phyloP scores from a whole-genome alignment of 2,329 filamentous ascomycete genomes.

The Alternaria brassicicola region DNA sequence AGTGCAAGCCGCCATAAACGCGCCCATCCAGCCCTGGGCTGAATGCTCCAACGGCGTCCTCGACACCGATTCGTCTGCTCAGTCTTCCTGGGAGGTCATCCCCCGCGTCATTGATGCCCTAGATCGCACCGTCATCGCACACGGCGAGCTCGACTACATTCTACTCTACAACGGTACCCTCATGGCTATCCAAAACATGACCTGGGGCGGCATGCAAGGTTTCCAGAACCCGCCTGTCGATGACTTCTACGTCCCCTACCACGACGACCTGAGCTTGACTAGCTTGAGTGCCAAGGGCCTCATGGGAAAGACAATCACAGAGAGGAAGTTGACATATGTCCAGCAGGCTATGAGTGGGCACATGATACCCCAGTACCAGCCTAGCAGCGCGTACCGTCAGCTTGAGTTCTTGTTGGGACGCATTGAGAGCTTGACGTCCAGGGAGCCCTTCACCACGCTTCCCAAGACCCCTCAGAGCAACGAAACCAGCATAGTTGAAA shows the following conservation, averaged over 20 bases:
- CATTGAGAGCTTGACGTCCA: slow-evolving; percentile 61
- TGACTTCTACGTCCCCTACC: slow-evolving; percentile 73
- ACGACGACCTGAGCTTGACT: slow-evolving; percentile 54
- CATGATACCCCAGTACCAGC: slow-evolving; percentile 71
- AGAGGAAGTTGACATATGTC: slow-evolving; percentile 76
- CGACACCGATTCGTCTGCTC: slow-evolving; percentile 59
- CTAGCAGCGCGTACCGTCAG: slow-evolving; percentile 71
- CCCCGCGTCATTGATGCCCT: slow-evolving; percentile 76
- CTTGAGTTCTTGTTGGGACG: slow-evolving; percentile 77
- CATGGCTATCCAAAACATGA: slow-evolving; percentile 80
- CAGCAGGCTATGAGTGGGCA: slow-evolving; percentile 70
- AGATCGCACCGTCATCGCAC: slow-evolving; percentile 72
- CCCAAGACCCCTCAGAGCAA: slow-evolving; percentile 12
- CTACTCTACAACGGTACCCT: slow-evolving; percentile 72
- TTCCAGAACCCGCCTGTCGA: slow-evolving; percentile 67
- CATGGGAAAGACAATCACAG: slow-evolving; percentile 72
- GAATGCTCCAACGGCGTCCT: slow-evolving; percentile 61
- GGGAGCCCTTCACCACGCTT: slow-evolving; percentile 40
- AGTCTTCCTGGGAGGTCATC: slow-evolving; percentile 63
- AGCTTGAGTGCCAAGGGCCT: slow-evolving; percentile 67
- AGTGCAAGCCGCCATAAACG: slow-evolving; percentile 72
- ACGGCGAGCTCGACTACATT: slow-evolving; percentile 73
- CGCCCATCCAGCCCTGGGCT: slow-evolving; percentile 62
- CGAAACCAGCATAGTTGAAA: slow-evolving; percentile 4
- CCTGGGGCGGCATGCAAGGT: slow-evolving; percentile 73